Conservation (phyloP, 208 protist genomes). For the Tetramitus jugosus region DNA sequence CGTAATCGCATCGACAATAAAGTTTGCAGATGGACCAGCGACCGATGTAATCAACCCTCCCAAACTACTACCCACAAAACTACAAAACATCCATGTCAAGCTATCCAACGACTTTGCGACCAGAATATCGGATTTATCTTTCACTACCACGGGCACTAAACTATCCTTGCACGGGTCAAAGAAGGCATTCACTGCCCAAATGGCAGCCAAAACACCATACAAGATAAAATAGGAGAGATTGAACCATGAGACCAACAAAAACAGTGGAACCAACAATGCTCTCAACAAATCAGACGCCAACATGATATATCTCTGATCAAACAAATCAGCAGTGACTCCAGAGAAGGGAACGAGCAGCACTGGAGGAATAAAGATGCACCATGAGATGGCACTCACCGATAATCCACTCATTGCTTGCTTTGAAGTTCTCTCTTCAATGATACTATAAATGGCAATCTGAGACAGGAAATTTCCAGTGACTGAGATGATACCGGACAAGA, state of each 20-base stretch:
- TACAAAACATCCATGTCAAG: neutral
- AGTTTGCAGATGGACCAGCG: neutral
- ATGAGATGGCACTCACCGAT: neutral
- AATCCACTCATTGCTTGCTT: neutral
- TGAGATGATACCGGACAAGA: no score
- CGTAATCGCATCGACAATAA: neutral
- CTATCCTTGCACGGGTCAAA: slow-evolving; percentile 5
- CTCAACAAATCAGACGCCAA: neutral
- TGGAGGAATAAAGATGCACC: neutral
- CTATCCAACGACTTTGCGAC: neutral
- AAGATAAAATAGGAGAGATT: neutral
- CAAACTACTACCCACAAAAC: neutral
- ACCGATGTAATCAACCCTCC: neutral
- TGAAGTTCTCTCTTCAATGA: no score
- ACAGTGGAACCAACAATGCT: neutral
- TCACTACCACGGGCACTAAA: slow-evolving; percentile 1
- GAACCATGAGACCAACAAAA: neutral
- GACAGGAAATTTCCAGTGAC: no score
- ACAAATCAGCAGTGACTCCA: slow-evolving; percentile 1
- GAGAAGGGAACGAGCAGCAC: neutral
- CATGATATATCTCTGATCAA: slow-evolving; percentile 12
- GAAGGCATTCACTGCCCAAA: neutral
- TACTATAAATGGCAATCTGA: no score
- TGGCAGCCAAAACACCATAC: neutral
- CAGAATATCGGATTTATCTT: neutral